Evolutionary conservation across 257 asterid species (phyloP).

Genomic region (Buddleja alternifolia): DNA sequence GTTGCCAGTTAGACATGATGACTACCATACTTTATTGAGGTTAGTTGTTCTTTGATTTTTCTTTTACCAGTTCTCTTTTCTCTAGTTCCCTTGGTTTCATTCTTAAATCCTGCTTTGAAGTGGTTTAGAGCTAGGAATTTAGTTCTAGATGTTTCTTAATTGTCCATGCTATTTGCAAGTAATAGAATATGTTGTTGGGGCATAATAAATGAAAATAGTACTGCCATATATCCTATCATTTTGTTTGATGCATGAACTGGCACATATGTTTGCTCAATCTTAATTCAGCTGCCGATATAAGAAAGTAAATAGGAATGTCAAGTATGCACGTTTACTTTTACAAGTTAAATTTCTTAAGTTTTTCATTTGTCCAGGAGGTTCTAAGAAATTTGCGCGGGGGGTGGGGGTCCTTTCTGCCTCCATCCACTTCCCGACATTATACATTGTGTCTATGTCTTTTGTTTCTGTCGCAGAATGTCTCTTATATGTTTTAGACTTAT

Average conservation of each 20-base stretch:
- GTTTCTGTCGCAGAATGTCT: not conserved
- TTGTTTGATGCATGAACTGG: not conserved
- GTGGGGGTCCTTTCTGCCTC: not conserved
- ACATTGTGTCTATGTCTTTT: slow-evolving; percentile 18
- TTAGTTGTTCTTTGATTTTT: slow-evolving; percentile 29
- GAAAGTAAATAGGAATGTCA: not conserved
- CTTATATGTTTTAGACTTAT: slow-evolving; percentile 13
- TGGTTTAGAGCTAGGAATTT: slow-evolving; percentile 6
- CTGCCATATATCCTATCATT: not conserved
- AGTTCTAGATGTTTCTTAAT: not conserved
- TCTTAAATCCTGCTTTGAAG: not conserved
- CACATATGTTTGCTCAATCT: not conserved
- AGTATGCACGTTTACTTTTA: not conserved
- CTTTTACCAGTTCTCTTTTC: not conserved
- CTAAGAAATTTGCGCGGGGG: slow-evolving; percentile 10
- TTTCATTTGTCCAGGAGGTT: slow-evolving; percentile 9
- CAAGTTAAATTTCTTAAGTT: not conserved
- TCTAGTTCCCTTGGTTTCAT: slow-evolving; percentile 16
- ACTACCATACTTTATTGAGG: slow-evolving; percentile 91
- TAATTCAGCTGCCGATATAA: not conserved
- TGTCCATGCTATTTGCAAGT: slow-evolving; percentile 11
- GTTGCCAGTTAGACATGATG: slow-evolving; percentile 83
- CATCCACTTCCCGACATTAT: slow-evolving; percentile 5
- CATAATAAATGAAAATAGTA: not conserved
- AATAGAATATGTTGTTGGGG: not conserved